Percentiles rank a stretch among this genome's conserved stretches.
phyloP scores from a whole-genome alignment of 495 filamentous ascomycete genomes.

The Xylaria grammica region DNA sequence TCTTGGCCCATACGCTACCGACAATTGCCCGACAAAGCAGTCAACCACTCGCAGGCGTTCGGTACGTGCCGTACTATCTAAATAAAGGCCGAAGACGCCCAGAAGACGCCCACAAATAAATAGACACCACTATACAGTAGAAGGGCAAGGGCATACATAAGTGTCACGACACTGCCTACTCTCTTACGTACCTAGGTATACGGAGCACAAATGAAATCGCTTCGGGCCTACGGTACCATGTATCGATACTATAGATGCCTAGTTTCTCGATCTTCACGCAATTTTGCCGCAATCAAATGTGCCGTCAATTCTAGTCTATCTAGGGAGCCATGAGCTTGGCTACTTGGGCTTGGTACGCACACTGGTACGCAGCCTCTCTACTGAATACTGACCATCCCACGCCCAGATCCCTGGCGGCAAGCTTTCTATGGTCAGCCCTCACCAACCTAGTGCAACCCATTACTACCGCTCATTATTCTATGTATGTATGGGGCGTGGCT shows the following conservation, averaged over 20 bases:
- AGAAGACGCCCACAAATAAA: background rate
- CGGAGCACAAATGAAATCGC: background rate
- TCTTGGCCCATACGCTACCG: constrained; percentile 13
- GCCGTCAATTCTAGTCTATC: background rate
- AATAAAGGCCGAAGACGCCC: constrained; percentile 15
- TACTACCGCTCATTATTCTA: constrained; percentile 15
- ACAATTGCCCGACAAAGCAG: constrained; percentile 20
- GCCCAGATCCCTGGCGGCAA: constrained; percentile 21
- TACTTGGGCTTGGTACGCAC: background rate
- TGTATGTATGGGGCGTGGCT: background rate
- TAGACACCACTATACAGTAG: constrained; percentile 9
- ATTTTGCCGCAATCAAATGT: constrained; percentile 4
- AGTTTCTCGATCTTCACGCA: constrained; percentile 7
- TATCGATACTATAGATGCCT: background rate
- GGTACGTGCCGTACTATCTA: constrained; percentile 14
- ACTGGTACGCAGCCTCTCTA: too few relatives aligned
- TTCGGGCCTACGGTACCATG: too few relatives aligned
- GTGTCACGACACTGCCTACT: too few relatives aligned
- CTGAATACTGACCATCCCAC: constrained; percentile 12
- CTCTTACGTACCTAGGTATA: background rate
- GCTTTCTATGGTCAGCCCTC: constrained; percentile 8
- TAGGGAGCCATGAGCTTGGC: background rate
- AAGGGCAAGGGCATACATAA: too few relatives aligned
- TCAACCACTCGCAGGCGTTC: constrained; percentile 17
- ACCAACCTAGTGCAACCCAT: constrained; percentile 18